Percentiles rank a stretch among this genome's conserved stretches.
phyloP scores from a whole-genome alignment of 2,329 filamentous ascomycete species.

The Aspergillaceae sp. region DNA sequence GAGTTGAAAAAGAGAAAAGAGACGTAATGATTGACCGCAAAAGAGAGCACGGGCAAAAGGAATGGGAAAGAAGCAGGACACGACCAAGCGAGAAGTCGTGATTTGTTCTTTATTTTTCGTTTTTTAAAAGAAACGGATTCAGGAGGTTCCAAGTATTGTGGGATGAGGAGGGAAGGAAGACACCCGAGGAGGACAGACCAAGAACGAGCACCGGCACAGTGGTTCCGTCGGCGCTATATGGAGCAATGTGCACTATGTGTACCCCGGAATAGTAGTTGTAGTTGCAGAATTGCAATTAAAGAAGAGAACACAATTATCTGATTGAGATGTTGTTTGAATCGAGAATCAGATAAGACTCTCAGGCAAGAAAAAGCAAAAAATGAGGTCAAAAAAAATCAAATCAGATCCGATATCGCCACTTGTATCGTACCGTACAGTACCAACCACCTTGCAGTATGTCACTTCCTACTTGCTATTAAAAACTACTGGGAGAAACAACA shows the following conservation, averaged over 20 bases:
- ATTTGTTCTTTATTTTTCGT: no score
- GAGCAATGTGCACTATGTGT: conserved; percentile 3
- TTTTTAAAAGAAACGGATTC: conserved; percentile 3
- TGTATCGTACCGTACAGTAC: not conserved
- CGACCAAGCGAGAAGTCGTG: no score
- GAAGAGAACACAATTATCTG: not conserved
- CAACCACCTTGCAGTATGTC: no score
- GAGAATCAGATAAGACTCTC: not conserved
- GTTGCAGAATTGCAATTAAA: not conserved
- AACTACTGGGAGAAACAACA: no score
- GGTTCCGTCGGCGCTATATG: conserved; percentile 13
- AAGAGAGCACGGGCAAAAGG: no score
- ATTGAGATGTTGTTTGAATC: not conserved
- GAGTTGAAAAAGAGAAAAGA: not conserved
- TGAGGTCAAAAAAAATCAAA: not conserved
- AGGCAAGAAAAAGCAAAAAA: conserved; percentile 7
- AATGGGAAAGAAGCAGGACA: no score
- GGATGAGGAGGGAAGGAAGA: conserved; percentile 2
- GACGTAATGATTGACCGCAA: not conserved
- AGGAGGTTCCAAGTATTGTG: not conserved
- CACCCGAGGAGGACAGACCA: not conserved
- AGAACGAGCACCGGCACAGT: conserved; percentile 10
- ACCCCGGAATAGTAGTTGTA: not conserved
- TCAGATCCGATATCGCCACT: not conserved
- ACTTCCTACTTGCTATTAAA: no score